Evolutionary conservation across 208 protist species (phyloP), one percentile per base, ranked within the genome.

Genomic region (Endotrypanum monterogeii): DNA sequence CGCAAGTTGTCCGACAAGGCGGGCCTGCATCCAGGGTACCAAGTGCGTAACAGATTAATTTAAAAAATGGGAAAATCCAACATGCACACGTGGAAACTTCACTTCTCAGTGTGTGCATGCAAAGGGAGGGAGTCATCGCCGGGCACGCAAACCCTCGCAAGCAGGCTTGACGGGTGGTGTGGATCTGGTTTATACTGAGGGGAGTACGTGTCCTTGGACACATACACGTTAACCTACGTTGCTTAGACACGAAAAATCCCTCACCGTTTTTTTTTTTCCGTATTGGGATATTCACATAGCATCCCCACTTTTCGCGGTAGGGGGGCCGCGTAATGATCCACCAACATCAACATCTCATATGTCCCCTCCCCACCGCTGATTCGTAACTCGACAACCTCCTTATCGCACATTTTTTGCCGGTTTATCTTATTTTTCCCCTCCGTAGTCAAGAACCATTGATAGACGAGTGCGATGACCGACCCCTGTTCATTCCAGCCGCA

Each of bases 401-500:
- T 32, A 37, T 25, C 58, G 35, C 30, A 18, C 6, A 32, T n/a
- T 23, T 18, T 14, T 63, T 63, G 30, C 8, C 14, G 51, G 7
- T n/a, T 12, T 44, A 3, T 3, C n/a, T 25, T 35, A 63, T 16
- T 63, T 1, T 9, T 41, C 30, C 25, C 16, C 30, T 11, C 44
- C 44, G 20, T 37, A 12, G 35, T 23, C 58, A 46, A 35, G 7
- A 46, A 23, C 35, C 58, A 56, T 37, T 52, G 8, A 55, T 55
- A 52, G 65, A 55, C 5, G 65, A 11, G 14, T 48, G n/a, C 14
- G 7, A 75, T 75, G 76, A 50, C 74, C 11, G 25, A 72, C 2
- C 62, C 68, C 30, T 75, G 71, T 35, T 54, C 70, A 25, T 80
- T 80, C 48, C 76, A 72, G 41, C 76, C 76, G 51, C 70, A 75